A percentile compares a stretch with the other conserved stretches of the same genome.
phyloP scores from a whole-genome alignment of 2,329 filamentous ascomycete genomes.

The Grosmannia huntii region DNA sequence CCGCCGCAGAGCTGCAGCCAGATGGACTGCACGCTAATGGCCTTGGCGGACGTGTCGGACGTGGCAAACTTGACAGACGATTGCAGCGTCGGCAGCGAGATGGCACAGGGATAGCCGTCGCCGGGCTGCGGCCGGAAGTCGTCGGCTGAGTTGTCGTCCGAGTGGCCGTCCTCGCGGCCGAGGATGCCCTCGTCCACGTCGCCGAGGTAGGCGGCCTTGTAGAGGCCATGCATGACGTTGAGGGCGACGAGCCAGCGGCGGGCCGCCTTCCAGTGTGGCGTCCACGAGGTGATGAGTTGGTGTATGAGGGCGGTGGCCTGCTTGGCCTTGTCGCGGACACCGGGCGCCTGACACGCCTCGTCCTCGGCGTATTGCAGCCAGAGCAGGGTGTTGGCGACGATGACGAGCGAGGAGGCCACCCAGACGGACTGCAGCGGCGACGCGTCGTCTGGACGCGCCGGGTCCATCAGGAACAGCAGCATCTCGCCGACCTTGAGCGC shows the following conservation, averaged over 20 bases:
- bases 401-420: constrained; percentile 12
- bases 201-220: constrained; percentile 14
- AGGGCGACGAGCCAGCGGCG: constrained; percentile 13
- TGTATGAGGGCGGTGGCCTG: constrained; percentile 6
- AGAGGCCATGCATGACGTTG: constrained; percentile 13
- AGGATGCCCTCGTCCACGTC: constrained; percentile 7
- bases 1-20: constrained; percentile 3
- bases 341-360: constrained; percentile 1
- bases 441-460: neutral
- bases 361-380: constrained; percentile 13
- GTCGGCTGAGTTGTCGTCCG: neutral
- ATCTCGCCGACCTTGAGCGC: constrained; percentile 13
- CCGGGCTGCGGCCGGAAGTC: constrained; percentile 4
- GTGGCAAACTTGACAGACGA: neutral
- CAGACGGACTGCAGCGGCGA: constrained; percentile 10
- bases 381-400: constrained; percentile 12
- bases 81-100: neutral
- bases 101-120: constrained; percentile 1
- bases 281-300: constrained; percentile 9
- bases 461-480: constrained; percentile 6
- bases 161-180: neutral
- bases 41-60: neutral
- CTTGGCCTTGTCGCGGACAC: neutral
- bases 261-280: constrained; percentile 8
- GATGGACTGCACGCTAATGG: constrained; percentile 1